Conservation (phyloP, 2,329 filamentous ascomycete species). For the Trichophaea hybrida region DNA sequence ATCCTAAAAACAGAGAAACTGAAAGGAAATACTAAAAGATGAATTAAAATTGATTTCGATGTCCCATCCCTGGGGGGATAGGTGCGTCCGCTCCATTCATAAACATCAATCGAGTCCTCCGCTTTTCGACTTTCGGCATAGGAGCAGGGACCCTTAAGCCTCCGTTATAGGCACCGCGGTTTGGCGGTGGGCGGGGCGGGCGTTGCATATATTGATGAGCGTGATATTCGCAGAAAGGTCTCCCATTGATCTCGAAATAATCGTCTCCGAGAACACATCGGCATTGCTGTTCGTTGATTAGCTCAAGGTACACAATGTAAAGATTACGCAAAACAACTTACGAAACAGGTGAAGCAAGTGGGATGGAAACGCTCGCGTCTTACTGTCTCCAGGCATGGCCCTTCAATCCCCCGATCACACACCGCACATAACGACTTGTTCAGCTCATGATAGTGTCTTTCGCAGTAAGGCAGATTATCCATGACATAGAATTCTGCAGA, state of each 20-base stretch:
- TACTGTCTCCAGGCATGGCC: slow-evolving; percentile 80
- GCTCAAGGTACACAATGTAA: not conserved
- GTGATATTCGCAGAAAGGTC: slow-evolving; percentile 74
- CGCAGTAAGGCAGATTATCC: slow-evolving; percentile 75
- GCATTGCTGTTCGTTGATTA: slow-evolving; percentile 41
- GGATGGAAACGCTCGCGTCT: slow-evolving; percentile 67
- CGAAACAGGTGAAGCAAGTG: slow-evolving; percentile 63
- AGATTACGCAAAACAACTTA: not conserved
- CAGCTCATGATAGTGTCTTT: slow-evolving; percentile 78
- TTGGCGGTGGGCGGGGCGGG: not conserved
- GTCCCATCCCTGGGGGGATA: not conserved
- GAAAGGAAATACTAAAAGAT: not conserved
- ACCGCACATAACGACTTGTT: slow-evolving; percentile 73
- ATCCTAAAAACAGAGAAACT: not conserved
- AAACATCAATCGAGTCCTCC: slow-evolving; percentile 40
- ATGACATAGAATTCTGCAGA: slow-evolving; percentile 89
- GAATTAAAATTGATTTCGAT: too few relatives aligned
- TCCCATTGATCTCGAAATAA: slow-evolving; percentile 77
- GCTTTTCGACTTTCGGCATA: slow-evolving; percentile 34
- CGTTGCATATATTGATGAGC: slow-evolving; percentile 45
- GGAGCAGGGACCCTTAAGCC: not conserved
- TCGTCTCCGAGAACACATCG: slow-evolving; percentile 59
- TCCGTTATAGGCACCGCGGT: not conserved
- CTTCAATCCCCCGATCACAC: slow-evolving; percentile 79
- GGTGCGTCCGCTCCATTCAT: slow-evolving; percentile 28